phyloP scores from a whole-genome alignment of 2,329 filamentous ascomycete genomes.

The Ophiostoma sp. region DNA sequence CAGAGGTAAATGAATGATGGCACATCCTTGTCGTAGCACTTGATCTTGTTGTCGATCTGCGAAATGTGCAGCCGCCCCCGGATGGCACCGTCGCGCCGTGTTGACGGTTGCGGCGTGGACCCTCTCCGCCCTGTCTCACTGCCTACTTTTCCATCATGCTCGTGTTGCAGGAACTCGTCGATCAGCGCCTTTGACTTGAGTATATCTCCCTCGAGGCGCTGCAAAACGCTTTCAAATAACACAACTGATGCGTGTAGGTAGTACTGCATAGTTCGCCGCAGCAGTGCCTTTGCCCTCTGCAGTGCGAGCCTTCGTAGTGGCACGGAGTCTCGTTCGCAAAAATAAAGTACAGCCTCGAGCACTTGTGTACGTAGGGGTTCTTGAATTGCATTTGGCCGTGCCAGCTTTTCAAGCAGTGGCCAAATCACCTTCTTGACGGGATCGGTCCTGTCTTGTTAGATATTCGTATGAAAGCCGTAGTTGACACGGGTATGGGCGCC shows the following conservation, averaged over 20 bases:
- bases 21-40: slow-evolving; percentile 32
- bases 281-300: slow-evolving; percentile 27
- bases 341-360: slow-evolving; percentile 32
- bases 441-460: slow-evolving; percentile 24
- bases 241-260: slow-evolving; percentile 33
- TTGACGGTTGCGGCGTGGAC: background rate
- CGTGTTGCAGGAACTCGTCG: background rate
- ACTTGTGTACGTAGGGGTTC: slow-evolving; percentile 27
- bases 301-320: slow-evolving; percentile 29
- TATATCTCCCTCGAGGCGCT: slow-evolving; percentile 30
- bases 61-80: slow-evolving; percentile 35
- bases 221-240: slow-evolving; percentile 33
- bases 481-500: no score
- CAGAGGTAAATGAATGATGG: slow-evolving; percentile 32
- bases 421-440: slow-evolving; percentile 26
- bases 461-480: background rate
- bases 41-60: slow-evolving; percentile 35
- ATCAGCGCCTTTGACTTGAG: slow-evolving; percentile 30
- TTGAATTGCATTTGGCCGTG: background rate
- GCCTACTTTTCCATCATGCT: background rate
- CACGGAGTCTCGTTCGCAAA: slow-evolving; percentile 33
- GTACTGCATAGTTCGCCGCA: slow-evolving; percentile 32
- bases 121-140: background rate
- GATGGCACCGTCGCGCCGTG: slow-evolving; percentile 25
- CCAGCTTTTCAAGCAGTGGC: slow-evolving; percentile 26